Evolutionary conservation across 148 eudicot genomes (phyloP), one percentile per base, ranked within the genome.

Genomic region (Gaultheria prostrata): DNA sequence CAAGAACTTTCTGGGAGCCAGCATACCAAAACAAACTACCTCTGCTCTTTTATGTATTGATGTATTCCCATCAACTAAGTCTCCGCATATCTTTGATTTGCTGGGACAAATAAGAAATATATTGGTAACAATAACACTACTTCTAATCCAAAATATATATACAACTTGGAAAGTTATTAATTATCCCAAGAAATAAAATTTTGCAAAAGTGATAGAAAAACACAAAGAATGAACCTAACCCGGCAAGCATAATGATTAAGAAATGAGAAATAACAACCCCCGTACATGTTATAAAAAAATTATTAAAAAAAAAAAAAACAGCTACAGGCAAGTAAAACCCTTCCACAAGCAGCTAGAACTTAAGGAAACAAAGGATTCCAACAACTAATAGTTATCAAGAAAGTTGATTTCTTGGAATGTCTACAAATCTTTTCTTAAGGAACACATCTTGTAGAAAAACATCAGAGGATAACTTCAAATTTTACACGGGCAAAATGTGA

Each of bases 1-100:
- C 94, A 93, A 83, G 84, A 97, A 97, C 89, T 97, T 97, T 87
- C 99, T 88, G 59, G 97, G 99, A 46, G 92, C 81, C 88, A 97
- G 77, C 97, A 97, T 97, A 56, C 94, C 95, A 80, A 86, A 86
- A 85, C 98, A 94, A 69, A 97, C 93, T 33, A 97, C 88, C 77
- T 89, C 86, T 14, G 83, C 83, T 83, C 97, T 90, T 86, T 86
- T 90, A 78, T 85, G 84, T 79, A 80, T 74, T 73, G 80, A 91
- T 65, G 89, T 82, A 83, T 88, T 88, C 81, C 82, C 89, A 78
- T 83, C 85, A 84, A 87, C 53, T 21, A 74, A 69, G 70, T 83
- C 88, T 84, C 83, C 82, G 43, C 83, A 49, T 75, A 85, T 86
- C 81, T 77, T 82, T 82, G 88, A 89, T 87, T 90, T 89, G 77